Evolutionary conservation across 805 yeast genomes (phyloP).

Genomic region (Wickerhamiella brachini): DNA sequence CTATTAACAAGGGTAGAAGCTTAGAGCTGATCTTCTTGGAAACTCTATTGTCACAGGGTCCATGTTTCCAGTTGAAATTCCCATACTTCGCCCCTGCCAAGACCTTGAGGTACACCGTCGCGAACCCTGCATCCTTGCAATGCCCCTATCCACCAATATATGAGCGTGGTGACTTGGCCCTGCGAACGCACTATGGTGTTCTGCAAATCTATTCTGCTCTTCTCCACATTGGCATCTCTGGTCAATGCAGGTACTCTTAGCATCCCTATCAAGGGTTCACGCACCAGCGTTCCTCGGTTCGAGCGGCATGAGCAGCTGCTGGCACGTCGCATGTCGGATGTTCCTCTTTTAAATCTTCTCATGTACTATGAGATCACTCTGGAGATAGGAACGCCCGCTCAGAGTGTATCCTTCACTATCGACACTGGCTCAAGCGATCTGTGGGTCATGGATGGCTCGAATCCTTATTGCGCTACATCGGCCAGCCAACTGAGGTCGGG

Average conservation of each 20-base stretch:
- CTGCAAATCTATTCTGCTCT: no score
- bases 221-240: background rate
- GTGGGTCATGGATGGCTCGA: conserved; percentile 33
- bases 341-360: conserved; percentile 15
- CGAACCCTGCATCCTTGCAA: no score
- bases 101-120: no score
- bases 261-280: background rate
- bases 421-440: conserved; percentile 73
- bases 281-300: background rate
- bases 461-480: conserved; percentile 9
- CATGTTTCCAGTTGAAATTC: no score
- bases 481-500: conserved; percentile 13
- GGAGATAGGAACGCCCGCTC: conserved; percentile 42
- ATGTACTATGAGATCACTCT: conserved; percentile 22
- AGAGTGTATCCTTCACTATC: conserved; percentile 38
- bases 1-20: no score
- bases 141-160: no score
- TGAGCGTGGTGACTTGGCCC: no score
- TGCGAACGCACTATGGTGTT: no score
- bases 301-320: background rate
- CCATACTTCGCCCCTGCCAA: no score
- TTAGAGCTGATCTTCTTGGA: no score
- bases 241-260: background rate
- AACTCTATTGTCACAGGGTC: no score
- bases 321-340: background rate